Conservation (phyloP, 2,329 filamentous ascomycete genomes). For the Cercospora citrullina region DNA sequence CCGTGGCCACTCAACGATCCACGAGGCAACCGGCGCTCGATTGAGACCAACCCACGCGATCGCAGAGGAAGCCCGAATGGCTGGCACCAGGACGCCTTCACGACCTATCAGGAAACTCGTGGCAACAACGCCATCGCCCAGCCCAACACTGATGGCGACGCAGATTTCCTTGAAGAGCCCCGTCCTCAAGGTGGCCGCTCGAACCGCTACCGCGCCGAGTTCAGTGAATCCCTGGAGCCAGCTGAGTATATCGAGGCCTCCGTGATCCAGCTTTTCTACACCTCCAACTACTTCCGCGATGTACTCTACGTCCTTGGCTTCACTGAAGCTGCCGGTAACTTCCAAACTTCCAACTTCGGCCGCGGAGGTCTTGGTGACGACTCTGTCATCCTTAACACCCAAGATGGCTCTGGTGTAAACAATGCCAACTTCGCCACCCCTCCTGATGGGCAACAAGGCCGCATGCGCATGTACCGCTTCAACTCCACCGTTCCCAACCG, state of each 20-base stretch:
- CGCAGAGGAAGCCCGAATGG: constrained; percentile 51
- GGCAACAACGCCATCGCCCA: constrained; percentile 63
- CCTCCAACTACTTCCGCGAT: constrained; percentile 61
- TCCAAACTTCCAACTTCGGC: constrained; percentile 59
- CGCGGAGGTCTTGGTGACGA: constrained; percentile 55
- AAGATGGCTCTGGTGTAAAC: constrained; percentile 57
- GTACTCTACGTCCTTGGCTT: constrained; percentile 60
- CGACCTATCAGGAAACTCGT: constrained; percentile 54
- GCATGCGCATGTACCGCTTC: constrained; percentile 64
- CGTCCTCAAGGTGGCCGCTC: constrained; percentile 49
- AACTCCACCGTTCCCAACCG: constrained; percentile 49
- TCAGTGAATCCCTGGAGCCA: constrained; percentile 18
- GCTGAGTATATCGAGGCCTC: constrained; percentile 55
- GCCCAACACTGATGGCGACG: constrained; percentile 51
- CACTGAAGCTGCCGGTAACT: constrained; percentile 60
- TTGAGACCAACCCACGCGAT: constrained; percentile 54
- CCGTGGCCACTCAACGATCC: constrained; percentile 60
- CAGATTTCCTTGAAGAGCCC: constrained; percentile 51
- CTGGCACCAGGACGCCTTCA: constrained; percentile 54
- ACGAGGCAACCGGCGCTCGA: constrained; percentile 47
- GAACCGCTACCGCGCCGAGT: constrained; percentile 43
- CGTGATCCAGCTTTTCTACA: constrained; percentile 62
- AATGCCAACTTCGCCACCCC: constrained; percentile 61
- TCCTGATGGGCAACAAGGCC: constrained; percentile 52
- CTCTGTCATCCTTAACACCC: constrained; percentile 56